Evolutionary conservation across 495 filamentous ascomycete species (phyloP).

Genomic region (Trichoderma orchidacearum): DNA sequence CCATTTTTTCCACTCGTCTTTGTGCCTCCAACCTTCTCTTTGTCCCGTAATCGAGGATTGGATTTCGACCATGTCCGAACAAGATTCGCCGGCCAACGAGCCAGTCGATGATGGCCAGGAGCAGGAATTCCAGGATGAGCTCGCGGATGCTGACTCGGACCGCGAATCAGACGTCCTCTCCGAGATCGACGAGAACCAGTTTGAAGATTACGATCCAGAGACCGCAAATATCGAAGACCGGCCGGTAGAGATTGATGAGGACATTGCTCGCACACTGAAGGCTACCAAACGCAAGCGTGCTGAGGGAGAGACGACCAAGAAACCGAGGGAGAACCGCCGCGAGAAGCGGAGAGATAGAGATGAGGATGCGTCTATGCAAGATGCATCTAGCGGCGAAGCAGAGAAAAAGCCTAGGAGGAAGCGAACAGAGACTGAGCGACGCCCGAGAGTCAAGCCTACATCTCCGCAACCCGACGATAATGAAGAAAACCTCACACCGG

Average conservation of each 20-base stretch:
- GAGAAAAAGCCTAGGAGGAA: conserved; percentile 34
- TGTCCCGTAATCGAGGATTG: background rate
- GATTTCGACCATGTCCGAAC: conserved; percentile 28
- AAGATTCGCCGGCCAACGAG: conserved; percentile 15
- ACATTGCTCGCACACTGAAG: conserved; percentile 57
- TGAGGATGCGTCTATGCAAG: conserved; percentile 26
- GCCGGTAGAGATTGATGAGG: conserved; percentile 76
- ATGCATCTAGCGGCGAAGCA: conserved; percentile 42
- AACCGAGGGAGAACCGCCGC: conserved; percentile 60
- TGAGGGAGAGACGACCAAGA: conserved; percentile 45
- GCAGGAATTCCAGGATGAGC: conserved; percentile 19
- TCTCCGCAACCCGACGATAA: conserved; percentile 38
- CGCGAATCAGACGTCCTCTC: conserved; percentile 73
- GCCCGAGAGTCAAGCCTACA: conserved; percentile 26
- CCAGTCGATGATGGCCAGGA: conserved; percentile 21
- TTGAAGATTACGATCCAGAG: conserved; percentile 75
- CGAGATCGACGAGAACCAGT: conserved; percentile 90
- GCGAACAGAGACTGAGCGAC: conserved; percentile 17
- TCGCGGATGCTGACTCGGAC: conserved; percentile 45
- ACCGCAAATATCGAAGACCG: conserved; percentile 65
- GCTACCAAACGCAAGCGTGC: conserved; percentile 69
- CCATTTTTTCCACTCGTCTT: background rate
- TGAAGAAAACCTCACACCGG: conserved; percentile 49
- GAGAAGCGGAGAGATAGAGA: conserved; percentile 48
- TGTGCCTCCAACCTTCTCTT: background rate